Conservation (phyloP, 495 filamentous ascomycete genomes). For the Hypoxylon crocopeplum region DNA sequence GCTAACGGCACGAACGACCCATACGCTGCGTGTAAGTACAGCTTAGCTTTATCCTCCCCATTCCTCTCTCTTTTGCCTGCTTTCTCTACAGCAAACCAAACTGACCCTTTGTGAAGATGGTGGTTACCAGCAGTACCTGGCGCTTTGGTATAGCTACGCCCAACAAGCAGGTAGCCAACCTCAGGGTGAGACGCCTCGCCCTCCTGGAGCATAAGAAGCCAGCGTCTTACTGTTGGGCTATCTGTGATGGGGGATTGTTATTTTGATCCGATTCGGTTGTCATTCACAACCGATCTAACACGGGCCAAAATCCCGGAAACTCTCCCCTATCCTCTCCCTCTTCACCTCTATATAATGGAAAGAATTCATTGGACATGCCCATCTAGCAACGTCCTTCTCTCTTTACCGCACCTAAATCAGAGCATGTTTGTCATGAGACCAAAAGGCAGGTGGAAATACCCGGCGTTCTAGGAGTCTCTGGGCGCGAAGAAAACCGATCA, state of each 20-base stretch:
- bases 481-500: background rate
- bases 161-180: conserved; percentile 40
- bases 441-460: background rate
- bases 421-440: no score
- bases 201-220: conserved; percentile 31
- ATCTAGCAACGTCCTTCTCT: background rate
- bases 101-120: conserved; percentile 52
- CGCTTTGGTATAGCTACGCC: conserved; percentile 67
- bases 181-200: conserved; percentile 32
- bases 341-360: background rate
- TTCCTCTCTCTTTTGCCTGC: background rate
- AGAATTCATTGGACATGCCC: no score
- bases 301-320: no score
- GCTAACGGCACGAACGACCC: conserved; percentile 52
- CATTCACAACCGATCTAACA: no score
- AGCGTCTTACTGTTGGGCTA: no score
- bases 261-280: no score
- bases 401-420: no score
- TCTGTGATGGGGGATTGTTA: no score
- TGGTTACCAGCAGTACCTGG: conserved; percentile 67
- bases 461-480: background rate
- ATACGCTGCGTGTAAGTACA: conserved; percentile 64
- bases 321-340: no score
- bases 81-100: background rate
- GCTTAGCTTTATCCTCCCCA: background rate